Conservation (phyloP, 2,329 filamentous ascomycete genomes). For the Fusarium luffae region DNA sequence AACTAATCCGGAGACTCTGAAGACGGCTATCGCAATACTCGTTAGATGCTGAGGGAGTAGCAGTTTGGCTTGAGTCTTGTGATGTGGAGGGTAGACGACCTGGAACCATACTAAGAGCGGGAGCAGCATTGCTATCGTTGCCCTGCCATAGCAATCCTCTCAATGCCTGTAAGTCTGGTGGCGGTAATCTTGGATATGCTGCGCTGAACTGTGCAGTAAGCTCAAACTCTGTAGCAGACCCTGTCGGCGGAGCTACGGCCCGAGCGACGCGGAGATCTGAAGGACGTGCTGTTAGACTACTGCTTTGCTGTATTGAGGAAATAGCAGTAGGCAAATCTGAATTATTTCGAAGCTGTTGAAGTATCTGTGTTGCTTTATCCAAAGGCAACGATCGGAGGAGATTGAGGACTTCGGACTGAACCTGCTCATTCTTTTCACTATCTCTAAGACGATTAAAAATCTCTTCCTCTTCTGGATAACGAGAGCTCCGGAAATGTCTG, state of each 20-base stretch:
- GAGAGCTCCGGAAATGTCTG: neutral
- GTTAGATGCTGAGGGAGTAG: neutral
- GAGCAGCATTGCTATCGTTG: too few species aligned
- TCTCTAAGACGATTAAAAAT: neutral
- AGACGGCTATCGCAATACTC: neutral
- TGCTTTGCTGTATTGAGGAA: neutral
- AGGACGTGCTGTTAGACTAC: rapidly evolving
- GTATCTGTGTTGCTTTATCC: neutral
- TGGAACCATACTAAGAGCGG: too few species aligned
- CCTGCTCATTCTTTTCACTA: neutral
- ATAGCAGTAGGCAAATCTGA: neutral
- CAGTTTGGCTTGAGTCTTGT: neutral
- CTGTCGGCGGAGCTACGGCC: neutral
- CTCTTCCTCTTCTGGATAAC: neutral
- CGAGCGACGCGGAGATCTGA: neutral
- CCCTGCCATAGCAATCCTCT: neutral
- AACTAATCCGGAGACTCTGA: neutral
- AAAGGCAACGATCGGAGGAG: neutral
- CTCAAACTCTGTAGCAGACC: neutral
- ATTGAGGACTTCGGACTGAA: neutral
- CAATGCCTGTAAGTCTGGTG: neutral
- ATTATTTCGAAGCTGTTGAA: neutral
- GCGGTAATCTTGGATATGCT: neutral
- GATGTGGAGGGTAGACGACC: too few species aligned
- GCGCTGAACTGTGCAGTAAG: neutral